Base-by-base conservation (phyloP, 2,329 filamentous ascomycete species). In the Claviceps lovelessii region DNA sequence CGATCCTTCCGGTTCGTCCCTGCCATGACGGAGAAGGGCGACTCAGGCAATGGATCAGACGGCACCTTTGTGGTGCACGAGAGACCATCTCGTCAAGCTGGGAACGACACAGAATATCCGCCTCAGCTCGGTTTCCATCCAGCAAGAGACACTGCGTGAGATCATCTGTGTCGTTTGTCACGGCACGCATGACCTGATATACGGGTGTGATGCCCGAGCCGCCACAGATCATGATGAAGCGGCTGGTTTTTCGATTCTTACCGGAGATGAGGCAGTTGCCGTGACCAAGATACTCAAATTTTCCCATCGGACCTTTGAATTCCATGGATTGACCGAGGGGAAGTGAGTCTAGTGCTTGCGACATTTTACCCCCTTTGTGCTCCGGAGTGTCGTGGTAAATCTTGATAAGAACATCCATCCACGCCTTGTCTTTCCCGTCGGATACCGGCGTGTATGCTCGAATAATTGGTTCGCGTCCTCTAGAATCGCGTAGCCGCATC, bases 141-240 rank as follows among this genome's bases (percentile, higher is more conserved):
- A 96, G 72, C 0, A 96, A 76, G 1, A 85, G 70, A 63, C 88
- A 95, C 2, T 67, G 71, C 0, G 87, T 93, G 9, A 67, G 60
- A 63, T 91, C 87, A 0, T 73, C 65, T 1, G 65, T 61, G 58
- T 91, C 81, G 49, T 77, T 74, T 67, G 90, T 77, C 0, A 93
- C 78, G 0, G 87, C 85, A 13, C 87, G 75, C 55, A 94, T 72
- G 2, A 95, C 86, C 63, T 91, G 87, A 67, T 84, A 93, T 59
- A 95, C 87, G 0, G 90, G 90, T n/a, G 90, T 95, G 63, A 96
- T 86, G 0, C 90, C 90, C n/a, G 81, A 88, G 6, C 90, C 90
- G 15, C 79, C 90, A 61, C 88, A 93, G 37, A 95, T 83, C 89
- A 95, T 95, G 64, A 86, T 74, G 67, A 95, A 88, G 13, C 77